Base-by-base conservation (phyloP, 345 rosid species). In the Nephelium lappaceum region DNA sequence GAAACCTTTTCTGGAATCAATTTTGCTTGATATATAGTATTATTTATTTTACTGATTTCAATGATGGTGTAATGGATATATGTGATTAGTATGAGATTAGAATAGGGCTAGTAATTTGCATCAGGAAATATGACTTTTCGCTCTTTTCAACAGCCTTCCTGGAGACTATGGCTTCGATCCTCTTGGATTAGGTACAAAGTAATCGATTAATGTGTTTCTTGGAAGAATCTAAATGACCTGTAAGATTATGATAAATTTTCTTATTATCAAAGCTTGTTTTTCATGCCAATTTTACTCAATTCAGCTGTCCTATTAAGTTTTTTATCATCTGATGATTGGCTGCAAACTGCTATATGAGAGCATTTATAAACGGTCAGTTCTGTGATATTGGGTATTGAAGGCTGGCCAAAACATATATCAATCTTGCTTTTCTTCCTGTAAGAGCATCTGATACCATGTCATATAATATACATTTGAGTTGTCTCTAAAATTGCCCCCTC, bases 141-240 rank as follows among this genome's bases (percentile, higher is more conserved):
- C 63, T 61, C 72, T 77, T 69, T 24, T 61, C 25, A 72, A 81
- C 79, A 94, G 97, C 84, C 90, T 94, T 80, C 97, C 98, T 6
- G 98, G 95, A 47, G 97, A 94, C 79, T 94, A 89, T 71, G 98
- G 97, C 58, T 94, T 94, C 47, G 97, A 94, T 82, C 98, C 98
- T 18, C 95, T 94, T 79, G 98, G 97, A 83, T 75, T 94, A 75
- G 98, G 98, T 94, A 84, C 25, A 76, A 11, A 38, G 4, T 55
- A 23, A 61, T 45, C 12, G 8, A 71, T 36, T 65, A 8, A 61
- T 45, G 16, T 57, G n/a, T 39, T n/a, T 60, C 15, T 43, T 41
- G 9, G 7, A 24, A 11, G 42, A 18, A 62, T 38, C 39, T 51
- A 41, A 6, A 47, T 6, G 31, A 38, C 23, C 57, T 61, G 24